A percentile compares a stretch with the other conserved stretches of the same genome.
These are phyloP conservation scores for Chaetomiaceae sp. DNA, from an alignment of 2,329 filamentous ascomycete species.

Conservation along the genomic window DNA sequence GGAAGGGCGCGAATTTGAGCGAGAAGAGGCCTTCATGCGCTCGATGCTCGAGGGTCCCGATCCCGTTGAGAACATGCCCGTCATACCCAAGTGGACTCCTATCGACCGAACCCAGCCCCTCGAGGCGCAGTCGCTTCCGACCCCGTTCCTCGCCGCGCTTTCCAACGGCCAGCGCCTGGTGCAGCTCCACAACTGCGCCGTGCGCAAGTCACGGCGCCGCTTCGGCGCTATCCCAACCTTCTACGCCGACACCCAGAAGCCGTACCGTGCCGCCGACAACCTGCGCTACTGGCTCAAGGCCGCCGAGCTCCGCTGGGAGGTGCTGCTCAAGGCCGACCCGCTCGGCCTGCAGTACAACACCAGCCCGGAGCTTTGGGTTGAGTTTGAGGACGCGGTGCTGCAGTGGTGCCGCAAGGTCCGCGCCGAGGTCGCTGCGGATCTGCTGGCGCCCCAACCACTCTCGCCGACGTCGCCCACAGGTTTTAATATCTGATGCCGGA, in stretches of 20 bases:
- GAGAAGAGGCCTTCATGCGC: constrained; percentile 74
- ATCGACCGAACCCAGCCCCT: constrained; percentile 35
- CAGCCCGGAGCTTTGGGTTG: constrained; percentile 63
- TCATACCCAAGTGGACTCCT: constrained; percentile 63
- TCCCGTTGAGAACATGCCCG: constrained; percentile 33
- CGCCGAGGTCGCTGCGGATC: constrained; percentile 72
- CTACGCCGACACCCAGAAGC: constrained; percentile 90
- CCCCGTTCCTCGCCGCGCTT: constrained; percentile 66
- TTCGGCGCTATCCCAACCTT: constrained; percentile 86
- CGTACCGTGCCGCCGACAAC: constrained; percentile 90
- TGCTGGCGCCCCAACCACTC: constrained; percentile 25
- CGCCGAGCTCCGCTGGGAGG: constrained; percentile 88
- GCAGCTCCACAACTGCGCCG: constrained; percentile 80
- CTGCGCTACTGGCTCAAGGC: constrained; percentile 95
- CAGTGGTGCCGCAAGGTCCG: constrained; percentile 78
- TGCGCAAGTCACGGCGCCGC: constrained; percentile 75
- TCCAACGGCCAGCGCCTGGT: constrained; percentile 77
- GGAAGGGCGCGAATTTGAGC: constrained; percentile 60
- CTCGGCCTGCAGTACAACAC: constrained; percentile 78
- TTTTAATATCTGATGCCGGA: no score
- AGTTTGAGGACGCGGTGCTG: constrained; percentile 77
- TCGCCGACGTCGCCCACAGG: background rate
- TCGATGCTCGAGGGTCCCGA: constrained; percentile 49
- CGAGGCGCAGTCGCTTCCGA: constrained; percentile 45
- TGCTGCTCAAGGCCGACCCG: constrained; percentile 74